A percentile compares a stretch with the other conserved stretches of the same genome.
phyloP scores from a whole-genome alignment of 768 basidiomycete species.

The Mycena olivaceomarginata region DNA sequence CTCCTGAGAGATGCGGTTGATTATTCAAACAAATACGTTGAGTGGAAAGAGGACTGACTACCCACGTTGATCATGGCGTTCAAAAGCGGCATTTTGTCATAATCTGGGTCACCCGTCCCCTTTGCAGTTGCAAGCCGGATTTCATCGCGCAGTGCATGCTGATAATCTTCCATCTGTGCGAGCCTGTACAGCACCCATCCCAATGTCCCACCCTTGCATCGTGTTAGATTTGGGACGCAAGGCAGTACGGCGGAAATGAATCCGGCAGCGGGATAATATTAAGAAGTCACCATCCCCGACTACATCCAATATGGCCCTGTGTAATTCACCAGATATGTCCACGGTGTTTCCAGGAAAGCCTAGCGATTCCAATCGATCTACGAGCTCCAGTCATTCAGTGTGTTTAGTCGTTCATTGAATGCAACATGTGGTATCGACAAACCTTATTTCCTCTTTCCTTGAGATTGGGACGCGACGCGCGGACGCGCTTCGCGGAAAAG shows the following conservation, averaged over 20 bases:
- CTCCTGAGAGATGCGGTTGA: not conserved
- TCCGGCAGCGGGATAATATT: no score
- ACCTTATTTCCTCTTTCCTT: not conserved
- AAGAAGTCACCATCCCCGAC: no score
- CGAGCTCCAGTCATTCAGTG: conserved; percentile 6
- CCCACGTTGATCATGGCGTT: conserved; percentile 24
- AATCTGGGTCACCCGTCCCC: not conserved
- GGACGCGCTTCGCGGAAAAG: not conserved
- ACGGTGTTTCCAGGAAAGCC: conserved; percentile 9
- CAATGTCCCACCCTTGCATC: not conserved
- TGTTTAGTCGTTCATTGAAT: no score
- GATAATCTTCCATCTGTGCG: conserved; percentile 6
- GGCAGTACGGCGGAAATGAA: no score
- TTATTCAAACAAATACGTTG: no score
- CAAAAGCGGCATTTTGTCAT: conserved; percentile 20
- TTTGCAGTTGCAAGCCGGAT: not conserved
- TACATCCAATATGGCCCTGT: no score
- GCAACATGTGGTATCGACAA: no score
- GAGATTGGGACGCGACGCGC: not conserved
- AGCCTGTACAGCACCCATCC: conserved; percentile 21
- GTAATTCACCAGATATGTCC: not conserved
- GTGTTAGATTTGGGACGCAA: no score
- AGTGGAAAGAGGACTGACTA: no score
- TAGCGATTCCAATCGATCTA: conserved; percentile 9
- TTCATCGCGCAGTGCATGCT: conserved; percentile 2